Evolutionary conservation across 805 yeast species (phyloP).

Genomic region (Komagataella phaffii): DNA sequence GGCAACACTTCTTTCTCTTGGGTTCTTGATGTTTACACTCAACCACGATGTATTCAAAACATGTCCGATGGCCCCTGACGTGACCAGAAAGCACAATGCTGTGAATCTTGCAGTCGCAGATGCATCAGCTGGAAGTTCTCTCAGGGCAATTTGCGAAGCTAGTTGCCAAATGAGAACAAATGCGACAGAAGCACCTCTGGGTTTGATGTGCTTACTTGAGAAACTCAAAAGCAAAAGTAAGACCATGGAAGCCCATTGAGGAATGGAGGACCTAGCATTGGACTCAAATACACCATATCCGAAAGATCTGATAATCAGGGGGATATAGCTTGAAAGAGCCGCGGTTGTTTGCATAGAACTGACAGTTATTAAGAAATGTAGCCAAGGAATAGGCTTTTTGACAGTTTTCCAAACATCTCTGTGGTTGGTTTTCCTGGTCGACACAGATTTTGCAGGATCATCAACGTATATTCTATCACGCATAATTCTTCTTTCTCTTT

Average conservation of each 20-base stretch:
- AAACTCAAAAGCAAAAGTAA: not conserved
- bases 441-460: conserved; percentile 29
- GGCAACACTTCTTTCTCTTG: conserved; percentile 6
- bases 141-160: too few species aligned
- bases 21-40: conserved; percentile 5
- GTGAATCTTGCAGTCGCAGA: too few species aligned
- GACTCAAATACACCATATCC: conserved; percentile 5
- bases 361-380: too few species aligned
- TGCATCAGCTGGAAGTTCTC: too few species aligned
- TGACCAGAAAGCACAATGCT: not conserved
- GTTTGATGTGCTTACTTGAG: conserved; percentile 3
- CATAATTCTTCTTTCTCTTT: too few species aligned
- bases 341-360: too few species aligned
- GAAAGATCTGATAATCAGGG: conserved; percentile 5
- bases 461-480: conserved; percentile 12
- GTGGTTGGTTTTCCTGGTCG: not conserved
- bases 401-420: not conserved
- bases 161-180: conserved; percentile 1
- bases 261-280: conserved; percentile 7
- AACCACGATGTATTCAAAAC: conserved; percentile 7
- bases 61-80: conserved; percentile 1
- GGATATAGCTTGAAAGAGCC: conserved; percentile 1
- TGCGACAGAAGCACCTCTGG: conserved; percentile 2
- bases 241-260: conserved; percentile 1
- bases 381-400: not conserved